Conservation (phyloP, 2,329 filamentous ascomycete genomes). For the Pestalotiopsis sp. region DNA sequence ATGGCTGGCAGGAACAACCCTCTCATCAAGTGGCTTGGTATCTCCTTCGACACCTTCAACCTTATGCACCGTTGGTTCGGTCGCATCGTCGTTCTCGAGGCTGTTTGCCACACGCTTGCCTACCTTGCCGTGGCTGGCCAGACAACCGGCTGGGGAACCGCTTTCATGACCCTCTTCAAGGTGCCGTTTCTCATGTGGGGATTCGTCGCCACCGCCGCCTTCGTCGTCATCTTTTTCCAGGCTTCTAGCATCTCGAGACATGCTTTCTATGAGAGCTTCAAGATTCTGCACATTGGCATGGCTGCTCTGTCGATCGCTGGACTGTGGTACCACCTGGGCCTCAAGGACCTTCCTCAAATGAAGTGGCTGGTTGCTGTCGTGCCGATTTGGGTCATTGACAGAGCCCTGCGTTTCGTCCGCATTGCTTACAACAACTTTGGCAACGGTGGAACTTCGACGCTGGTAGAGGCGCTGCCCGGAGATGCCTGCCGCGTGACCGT, state of each 20-base stretch:
- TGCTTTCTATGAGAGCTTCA: conserved; percentile 80
- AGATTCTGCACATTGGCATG: conserved; percentile 69
- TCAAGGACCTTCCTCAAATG: conserved; percentile 57
- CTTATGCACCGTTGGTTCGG: conserved; percentile 81
- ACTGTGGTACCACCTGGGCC: conserved; percentile 67
- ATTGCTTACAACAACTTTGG: conserved; percentile 70
- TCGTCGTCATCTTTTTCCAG: conserved; percentile 67
- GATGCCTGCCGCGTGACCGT: conserved; percentile 76
- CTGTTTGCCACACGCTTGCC: conserved; percentile 65
- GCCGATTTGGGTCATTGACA: conserved; percentile 69
- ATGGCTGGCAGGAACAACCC: conserved; percentile 79
- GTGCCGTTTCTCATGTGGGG: conserved; percentile 60
- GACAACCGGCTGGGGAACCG: conserved; percentile 49
- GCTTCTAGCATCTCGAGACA: conserved; percentile 73
- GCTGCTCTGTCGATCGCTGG: conserved; percentile 63
- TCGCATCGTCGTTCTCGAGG: conserved; percentile 73
- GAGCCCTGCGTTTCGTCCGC: conserved; percentile 59
- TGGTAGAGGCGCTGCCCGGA: conserved; percentile 76
- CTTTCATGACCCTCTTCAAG: conserved; percentile 37
- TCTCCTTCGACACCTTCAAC: conserved; percentile 85
- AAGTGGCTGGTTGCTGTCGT: conserved; percentile 64
- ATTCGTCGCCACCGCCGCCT: conserved; percentile 63
- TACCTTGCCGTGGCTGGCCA: conserved; percentile 51
- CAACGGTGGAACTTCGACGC: conserved; percentile 65
- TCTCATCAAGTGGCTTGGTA: conserved; percentile 69